Conservation (phyloP, 805 yeast genomes). For the Debaryomyces tyrocola region DNA sequence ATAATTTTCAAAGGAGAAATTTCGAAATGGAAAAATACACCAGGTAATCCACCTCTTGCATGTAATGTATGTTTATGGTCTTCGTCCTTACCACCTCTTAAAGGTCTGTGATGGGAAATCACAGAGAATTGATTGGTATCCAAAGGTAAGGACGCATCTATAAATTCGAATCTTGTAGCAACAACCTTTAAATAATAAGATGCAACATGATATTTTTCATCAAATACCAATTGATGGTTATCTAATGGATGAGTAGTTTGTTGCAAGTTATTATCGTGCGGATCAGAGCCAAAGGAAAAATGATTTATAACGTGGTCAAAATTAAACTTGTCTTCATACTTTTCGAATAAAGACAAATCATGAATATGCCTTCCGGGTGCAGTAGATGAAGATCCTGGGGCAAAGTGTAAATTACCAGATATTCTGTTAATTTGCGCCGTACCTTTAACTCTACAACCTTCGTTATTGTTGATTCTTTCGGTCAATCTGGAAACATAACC, state of each 20-base stretch:
- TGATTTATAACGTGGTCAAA: constrained; percentile 80
- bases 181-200: constrained; percentile 88
- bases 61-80: constrained; percentile 88
- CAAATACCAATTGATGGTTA: constrained; percentile 40
- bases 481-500: constrained; percentile 71
- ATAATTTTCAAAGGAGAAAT: constrained; percentile 91
- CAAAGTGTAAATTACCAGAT: constrained; percentile 90
- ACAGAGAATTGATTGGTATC: constrained; percentile 92
- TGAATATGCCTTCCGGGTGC: constrained; percentile 69
- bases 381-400: constrained; percentile 83
- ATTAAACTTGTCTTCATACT: constrained; percentile 57
- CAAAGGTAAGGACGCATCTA: constrained; percentile 47
- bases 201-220: constrained; percentile 59
- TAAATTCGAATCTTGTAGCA: constrained; percentile 77
- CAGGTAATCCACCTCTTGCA: constrained; percentile 86
- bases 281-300: constrained; percentile 76
- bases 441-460: constrained; percentile 90
- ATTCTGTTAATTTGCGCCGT: constrained; percentile 77
- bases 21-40: constrained; percentile 83
- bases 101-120: constrained; percentile 83
- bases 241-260: constrained; percentile 68
- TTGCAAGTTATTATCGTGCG: constrained; percentile 31
- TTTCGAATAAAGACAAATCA: constrained; percentile 72
- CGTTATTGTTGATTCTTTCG: constrained; percentile 51
- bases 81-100: constrained; percentile 82